Percentiles rank a stretch among this genome's conserved stretches.
These are phyloP conservation scores for Paraleonurus japonicus DNA, from an alignment of 257 asterid genomes.

Conservation along the genomic window DNA sequence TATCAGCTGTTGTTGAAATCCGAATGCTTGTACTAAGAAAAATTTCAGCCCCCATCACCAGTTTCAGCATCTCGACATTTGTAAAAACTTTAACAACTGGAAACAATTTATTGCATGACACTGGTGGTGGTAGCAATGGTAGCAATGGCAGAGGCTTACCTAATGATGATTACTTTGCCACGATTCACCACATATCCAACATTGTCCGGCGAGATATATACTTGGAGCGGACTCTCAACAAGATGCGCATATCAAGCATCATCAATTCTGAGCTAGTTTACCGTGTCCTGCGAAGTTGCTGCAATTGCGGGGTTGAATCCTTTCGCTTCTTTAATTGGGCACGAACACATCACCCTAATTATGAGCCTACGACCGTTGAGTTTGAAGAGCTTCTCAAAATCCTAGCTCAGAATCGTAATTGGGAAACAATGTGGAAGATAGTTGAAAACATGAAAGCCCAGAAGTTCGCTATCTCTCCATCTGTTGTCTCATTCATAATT, in stretches of 20 bases:
- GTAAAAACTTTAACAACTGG: constrained; percentile 31
- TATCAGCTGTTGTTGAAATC: not conserved
- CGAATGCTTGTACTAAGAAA: constrained; percentile 33
- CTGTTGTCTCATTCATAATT: constrained; percentile 73
- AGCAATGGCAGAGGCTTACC: constrained; percentile 40
- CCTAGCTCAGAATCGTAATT: constrained; percentile 70
- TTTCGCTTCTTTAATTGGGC: constrained; percentile 99
- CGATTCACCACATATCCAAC: constrained; percentile 89
- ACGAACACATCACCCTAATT: constrained; percentile 73
- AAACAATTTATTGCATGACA: constrained; percentile 32
- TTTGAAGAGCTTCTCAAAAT: constrained; percentile 85
- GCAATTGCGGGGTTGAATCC: constrained; percentile 68
- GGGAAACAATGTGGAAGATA: constrained; percentile 99
- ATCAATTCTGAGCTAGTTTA: constrained; percentile 86
- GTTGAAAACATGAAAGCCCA: constrained; percentile 75
- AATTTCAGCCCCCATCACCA: constrained; percentile 21
- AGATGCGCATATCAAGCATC: constrained; percentile 65
- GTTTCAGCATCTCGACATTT: constrained; percentile 22
- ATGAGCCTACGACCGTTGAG: constrained; percentile 89
- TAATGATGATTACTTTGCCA: constrained; percentile 86
- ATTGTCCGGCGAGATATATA: constrained; percentile 86
- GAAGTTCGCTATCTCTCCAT: constrained; percentile 60
- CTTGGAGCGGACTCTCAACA: constrained; percentile 91
- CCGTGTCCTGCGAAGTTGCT: constrained; percentile 82
- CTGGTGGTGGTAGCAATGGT: constrained; percentile 18